These are phyloP conservation scores for Xylariales sp. DNA, from an alignment of 2,329 filamentous ascomycete species.

Conservation along the genomic window DNA sequence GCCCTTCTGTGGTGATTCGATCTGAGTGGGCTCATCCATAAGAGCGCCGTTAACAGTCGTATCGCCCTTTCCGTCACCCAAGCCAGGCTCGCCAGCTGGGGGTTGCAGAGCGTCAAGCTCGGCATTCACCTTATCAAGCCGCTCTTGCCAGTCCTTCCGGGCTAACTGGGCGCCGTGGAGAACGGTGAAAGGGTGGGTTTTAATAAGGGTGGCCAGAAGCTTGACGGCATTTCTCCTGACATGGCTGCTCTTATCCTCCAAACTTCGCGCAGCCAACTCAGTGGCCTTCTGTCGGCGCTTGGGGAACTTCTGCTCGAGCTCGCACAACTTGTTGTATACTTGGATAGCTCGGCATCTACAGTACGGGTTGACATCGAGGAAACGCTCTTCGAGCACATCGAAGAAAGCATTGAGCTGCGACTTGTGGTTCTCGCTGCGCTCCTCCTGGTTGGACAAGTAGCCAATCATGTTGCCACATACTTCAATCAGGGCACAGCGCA, in stretches of 20 bases:
- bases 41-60: constrained; percentile 67
- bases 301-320: constrained; percentile 93
- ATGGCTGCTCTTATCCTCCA: constrained; percentile 98
- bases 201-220: constrained; percentile 79
- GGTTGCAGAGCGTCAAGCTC: constrained; percentile 80
- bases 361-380: constrained; percentile 95
- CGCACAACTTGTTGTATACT: constrained; percentile 86
- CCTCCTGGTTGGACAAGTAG: constrained; percentile 86
- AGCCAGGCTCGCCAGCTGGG: constrained; percentile 66
- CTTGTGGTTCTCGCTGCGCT: constrained; percentile 88
- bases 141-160: constrained; percentile 77
- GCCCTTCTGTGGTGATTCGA: constrained; percentile 64
- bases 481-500: constrained; percentile 91
- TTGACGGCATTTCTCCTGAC: constrained; percentile 95
- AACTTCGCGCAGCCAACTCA: constrained; percentile 79
- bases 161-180: constrained; percentile 86
- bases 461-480: constrained; percentile 94
- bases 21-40: constrained; percentile 82
- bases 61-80: constrained; percentile 65
- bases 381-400: constrained; percentile 92
- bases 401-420: constrained; percentile 96
- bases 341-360: constrained; percentile 89
- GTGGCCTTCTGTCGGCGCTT: constrained; percentile 85
- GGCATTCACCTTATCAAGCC: constrained; percentile 76
- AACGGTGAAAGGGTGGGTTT: constrained; percentile 89